Percentiles rank a stretch among this genome's conserved stretches.
Conservation (phyloP, 768 basidiomycete species). For the Boletus rufocinnamomeus region DNA sequence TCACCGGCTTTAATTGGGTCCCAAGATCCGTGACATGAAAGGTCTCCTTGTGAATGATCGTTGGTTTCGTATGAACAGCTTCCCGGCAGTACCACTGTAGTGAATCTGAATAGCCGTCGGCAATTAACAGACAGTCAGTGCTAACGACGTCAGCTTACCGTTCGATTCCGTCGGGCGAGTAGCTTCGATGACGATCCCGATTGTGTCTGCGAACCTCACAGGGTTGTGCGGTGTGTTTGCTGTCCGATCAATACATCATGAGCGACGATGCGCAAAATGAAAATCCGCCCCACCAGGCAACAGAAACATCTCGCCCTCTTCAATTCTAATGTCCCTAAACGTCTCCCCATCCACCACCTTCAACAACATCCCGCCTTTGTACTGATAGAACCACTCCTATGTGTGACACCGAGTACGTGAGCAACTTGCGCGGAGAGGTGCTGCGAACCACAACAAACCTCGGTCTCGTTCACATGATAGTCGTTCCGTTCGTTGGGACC, state of each 20-base stretch:
- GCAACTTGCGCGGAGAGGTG: neutral
- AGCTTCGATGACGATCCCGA: constrained; percentile 90
- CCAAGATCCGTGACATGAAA: constrained; percentile 92
- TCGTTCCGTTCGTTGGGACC: constrained; percentile 94
- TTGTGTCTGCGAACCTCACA: constrained; percentile 84
- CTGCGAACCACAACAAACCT: constrained; percentile 47
- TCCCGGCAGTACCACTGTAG: constrained; percentile 91
- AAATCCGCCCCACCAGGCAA: constrained; percentile 66
- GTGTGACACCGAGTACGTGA: neutral
- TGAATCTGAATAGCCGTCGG: constrained; percentile 56
- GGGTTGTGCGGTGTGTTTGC: constrained; percentile 98
- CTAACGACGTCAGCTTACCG: constrained; percentile 48
- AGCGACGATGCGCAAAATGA: neutral
- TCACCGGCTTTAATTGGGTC: constrained; percentile 90
- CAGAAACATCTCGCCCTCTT: constrained; percentile 96
- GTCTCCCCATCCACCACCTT: constrained; percentile 78
- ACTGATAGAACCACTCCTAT: constrained; percentile 98
- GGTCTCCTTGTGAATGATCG: constrained; percentile 78
- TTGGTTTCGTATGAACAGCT: constrained; percentile 57
- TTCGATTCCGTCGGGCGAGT: constrained; percentile 71
- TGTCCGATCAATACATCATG: constrained; percentile 31
- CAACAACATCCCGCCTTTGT: constrained; percentile 91
- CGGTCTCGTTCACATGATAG: constrained; percentile 95
- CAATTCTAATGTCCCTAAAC: constrained; percentile 86
- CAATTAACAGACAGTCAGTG: neutral